phyloP scores from a whole-genome alignment of 2,329 filamentous ascomycete genomes.

The Escovopsis sp. region DNA sequence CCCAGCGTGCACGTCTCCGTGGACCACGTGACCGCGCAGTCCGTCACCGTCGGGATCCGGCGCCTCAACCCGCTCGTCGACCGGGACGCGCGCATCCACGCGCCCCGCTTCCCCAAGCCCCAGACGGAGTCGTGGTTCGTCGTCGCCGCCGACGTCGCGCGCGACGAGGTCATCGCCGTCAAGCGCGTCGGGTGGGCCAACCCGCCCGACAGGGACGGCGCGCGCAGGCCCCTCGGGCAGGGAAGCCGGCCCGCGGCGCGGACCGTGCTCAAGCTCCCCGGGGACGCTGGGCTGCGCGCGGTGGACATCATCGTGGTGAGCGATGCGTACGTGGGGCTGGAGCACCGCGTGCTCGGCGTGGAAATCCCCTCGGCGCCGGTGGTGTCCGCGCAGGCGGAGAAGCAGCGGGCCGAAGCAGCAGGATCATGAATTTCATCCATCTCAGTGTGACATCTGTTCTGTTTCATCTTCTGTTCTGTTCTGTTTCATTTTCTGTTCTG shows the following conservation, averaged over 20 bases:
- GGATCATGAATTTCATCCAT: not conserved
- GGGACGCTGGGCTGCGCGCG: slow-evolving; percentile 28
- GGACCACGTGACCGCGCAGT: slow-evolving; percentile 43
- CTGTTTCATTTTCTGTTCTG: too few relatives aligned
- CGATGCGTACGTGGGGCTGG: slow-evolving; percentile 74
- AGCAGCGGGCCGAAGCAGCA: slow-evolving; percentile 14
- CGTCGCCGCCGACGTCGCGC: slow-evolving; percentile 50
- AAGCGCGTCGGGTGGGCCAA: slow-evolving; percentile 67
- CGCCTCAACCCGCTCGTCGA: slow-evolving; percentile 53
- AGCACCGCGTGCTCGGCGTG: slow-evolving; percentile 33
- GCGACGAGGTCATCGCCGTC: slow-evolving; percentile 68
- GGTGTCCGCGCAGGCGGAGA: slow-evolving; percentile 32
- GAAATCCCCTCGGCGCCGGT: slow-evolving; percentile 35
- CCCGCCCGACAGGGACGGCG: slow-evolving; percentile 4
- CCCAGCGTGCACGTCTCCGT: slow-evolving; percentile 55
- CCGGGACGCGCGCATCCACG: slow-evolving; percentile 62
- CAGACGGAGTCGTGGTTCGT: slow-evolving; percentile 93
- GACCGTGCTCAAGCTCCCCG: slow-evolving; percentile 46
- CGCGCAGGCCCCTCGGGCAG: slow-evolving; percentile 18
- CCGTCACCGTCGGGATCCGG: slow-evolving; percentile 47
- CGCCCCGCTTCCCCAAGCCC: slow-evolving; percentile 82
- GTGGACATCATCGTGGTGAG: slow-evolving; percentile 67
- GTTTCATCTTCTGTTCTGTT: too few relatives aligned
- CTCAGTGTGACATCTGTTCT: too few relatives aligned
- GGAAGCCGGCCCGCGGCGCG: slow-evolving; percentile 37